phyloP scores from a whole-genome alignment of 2,329 filamentous ascomycete species.

The Fusarium mexicanum region DNA sequence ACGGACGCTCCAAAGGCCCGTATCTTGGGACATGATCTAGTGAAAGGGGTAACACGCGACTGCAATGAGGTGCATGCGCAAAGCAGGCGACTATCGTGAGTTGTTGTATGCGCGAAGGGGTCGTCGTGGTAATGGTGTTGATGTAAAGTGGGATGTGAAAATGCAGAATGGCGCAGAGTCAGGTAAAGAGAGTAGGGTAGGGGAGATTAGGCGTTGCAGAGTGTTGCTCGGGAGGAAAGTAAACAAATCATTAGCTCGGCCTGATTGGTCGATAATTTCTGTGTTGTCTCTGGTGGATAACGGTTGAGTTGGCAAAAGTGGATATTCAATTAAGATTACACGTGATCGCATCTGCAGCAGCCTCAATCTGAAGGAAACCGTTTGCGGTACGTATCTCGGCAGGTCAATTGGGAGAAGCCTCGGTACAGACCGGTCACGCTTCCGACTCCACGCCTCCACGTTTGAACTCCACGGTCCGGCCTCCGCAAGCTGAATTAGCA shows the following conservation, averaged over 20 bases:
- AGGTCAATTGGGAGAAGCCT: slow-evolving; percentile 42
- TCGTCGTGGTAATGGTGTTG: slow-evolving; percentile 25
- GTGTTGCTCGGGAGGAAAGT: slow-evolving; percentile 55
- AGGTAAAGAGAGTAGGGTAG: slow-evolving; percentile 5
- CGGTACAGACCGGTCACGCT: slow-evolving; percentile 46
- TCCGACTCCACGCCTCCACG: slow-evolving; percentile 40
- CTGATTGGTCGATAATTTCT: slow-evolving; percentile 42
- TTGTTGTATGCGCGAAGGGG: not conserved
- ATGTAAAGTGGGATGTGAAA: slow-evolving; percentile 34
- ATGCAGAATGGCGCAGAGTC: slow-evolving; percentile 25
- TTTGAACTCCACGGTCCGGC: slow-evolving; percentile 30
- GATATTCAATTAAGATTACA: not conserved
- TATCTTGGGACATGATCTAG: slow-evolving; percentile 81
- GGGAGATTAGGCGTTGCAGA: slow-evolving; percentile 29
- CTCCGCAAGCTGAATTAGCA: slow-evolving; percentile 40
- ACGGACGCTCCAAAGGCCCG: slow-evolving; percentile 89
- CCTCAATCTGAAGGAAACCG: not conserved
- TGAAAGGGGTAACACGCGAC: slow-evolving; percentile 24
- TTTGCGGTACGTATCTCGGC: slow-evolving; percentile 30
- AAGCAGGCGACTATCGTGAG: not conserved
- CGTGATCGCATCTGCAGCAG: slow-evolving; percentile 20
- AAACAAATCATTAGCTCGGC: slow-evolving; percentile 49
- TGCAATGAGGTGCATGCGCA: slow-evolving; percentile 25
- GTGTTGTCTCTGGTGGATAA: slow-evolving; percentile 8
- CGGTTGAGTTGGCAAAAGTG: slow-evolving; percentile 24